These are phyloP conservation scores for Micromonas commoda DNA, from an alignment of 139 green algal species.

Conservation along the genomic window DNA sequence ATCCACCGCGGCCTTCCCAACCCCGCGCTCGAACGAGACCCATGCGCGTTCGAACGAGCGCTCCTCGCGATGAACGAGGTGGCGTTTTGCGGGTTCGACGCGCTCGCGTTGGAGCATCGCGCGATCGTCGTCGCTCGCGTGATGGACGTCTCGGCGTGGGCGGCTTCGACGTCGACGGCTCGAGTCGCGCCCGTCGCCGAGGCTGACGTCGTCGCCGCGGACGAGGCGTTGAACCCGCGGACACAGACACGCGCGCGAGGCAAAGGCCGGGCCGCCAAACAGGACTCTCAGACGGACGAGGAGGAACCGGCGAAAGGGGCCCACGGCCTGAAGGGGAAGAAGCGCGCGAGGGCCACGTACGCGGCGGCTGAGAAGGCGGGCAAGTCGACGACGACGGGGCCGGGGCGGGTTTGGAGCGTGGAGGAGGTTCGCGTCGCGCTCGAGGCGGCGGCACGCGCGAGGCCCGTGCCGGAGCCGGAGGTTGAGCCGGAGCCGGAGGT, in stretches of 20 bases:
- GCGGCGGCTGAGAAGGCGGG: background rate
- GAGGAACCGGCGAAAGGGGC: background rate
- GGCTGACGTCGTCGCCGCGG: background rate
- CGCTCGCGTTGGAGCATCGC: slow-evolving; percentile 1
- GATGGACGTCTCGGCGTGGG: slow-evolving; percentile 26
- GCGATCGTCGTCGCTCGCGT: slow-evolving; percentile 6
- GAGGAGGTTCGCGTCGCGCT: too few relatives aligned
- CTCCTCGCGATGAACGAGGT: slow-evolving; percentile 22
- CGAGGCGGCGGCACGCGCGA: background rate
- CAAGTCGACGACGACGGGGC: background rate
- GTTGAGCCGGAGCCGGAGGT: background rate
- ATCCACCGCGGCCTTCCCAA: slow-evolving; percentile 35
- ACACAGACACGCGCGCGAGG: background rate
- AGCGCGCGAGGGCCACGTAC: background rate
- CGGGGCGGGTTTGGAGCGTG: background rate
- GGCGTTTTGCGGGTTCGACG: slow-evolving; percentile 7
- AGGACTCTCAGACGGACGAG: background rate
- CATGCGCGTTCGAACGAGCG: slow-evolving; percentile 17
- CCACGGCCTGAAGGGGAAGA: slow-evolving; percentile 2
- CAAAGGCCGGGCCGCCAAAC: background rate
- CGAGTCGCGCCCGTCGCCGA: background rate
- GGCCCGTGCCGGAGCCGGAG: background rate
- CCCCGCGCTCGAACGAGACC: background rate
- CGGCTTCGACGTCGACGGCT: background rate
- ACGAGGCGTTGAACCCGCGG: too few relatives aligned